A percentile compares a stretch with the other conserved stretches of the same genome.
phyloP scores from a whole-genome alignment of 2,329 filamentous ascomycete genomes.

The Paecilomyces formosus region DNA sequence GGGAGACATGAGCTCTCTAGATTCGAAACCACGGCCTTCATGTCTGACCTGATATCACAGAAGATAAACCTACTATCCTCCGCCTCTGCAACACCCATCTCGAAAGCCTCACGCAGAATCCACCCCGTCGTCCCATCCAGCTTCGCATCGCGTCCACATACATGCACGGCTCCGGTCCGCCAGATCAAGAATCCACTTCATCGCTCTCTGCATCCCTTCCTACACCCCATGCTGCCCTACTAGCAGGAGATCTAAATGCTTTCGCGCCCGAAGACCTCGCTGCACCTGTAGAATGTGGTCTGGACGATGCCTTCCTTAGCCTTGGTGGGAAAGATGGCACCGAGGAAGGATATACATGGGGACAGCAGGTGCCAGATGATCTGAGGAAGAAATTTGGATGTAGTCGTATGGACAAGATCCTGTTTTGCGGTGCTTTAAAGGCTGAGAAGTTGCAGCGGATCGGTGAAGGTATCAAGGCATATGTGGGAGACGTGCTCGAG shows the following conservation, averaged over 20 bases:
- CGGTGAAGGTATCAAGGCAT: slow-evolving; percentile 6
- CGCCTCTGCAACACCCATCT: slow-evolving; percentile 52
- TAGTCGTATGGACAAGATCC: slow-evolving; percentile 49
- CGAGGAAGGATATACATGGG: slow-evolving; percentile 52
- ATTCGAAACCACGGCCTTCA: too few species aligned
- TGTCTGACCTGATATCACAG: background rate
- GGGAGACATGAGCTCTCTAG: too few species aligned
- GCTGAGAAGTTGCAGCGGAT: slow-evolving; percentile 2
- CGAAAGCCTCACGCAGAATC: slow-evolving; percentile 45
- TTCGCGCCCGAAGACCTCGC: slow-evolving; percentile 48
- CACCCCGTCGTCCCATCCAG: slow-evolving; percentile 44
- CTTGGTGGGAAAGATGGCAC: slow-evolving; percentile 44
- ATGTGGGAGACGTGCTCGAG: background rate
- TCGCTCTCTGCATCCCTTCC: background rate
- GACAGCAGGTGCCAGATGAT: slow-evolving; percentile 42
- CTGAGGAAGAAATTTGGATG: slow-evolving; percentile 41
- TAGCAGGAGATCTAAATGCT: slow-evolving; percentile 53
- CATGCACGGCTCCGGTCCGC: slow-evolving; percentile 28
- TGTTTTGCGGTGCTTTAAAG: slow-evolving; percentile 33
- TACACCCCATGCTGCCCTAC: slow-evolving; percentile 33
- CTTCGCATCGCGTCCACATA: slow-evolving; percentile 37
- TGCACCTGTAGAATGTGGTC: slow-evolving; percentile 40
- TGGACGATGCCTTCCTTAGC: slow-evolving; percentile 48
- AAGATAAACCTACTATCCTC: slow-evolving; percentile 20
- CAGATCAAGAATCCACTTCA: background rate